Percentiles rank a stretch among this genome's conserved stretches.
These are phyloP conservation scores for Salix udensis DNA, from an alignment of 345 rosid species.

Conservation along the genomic window DNA sequence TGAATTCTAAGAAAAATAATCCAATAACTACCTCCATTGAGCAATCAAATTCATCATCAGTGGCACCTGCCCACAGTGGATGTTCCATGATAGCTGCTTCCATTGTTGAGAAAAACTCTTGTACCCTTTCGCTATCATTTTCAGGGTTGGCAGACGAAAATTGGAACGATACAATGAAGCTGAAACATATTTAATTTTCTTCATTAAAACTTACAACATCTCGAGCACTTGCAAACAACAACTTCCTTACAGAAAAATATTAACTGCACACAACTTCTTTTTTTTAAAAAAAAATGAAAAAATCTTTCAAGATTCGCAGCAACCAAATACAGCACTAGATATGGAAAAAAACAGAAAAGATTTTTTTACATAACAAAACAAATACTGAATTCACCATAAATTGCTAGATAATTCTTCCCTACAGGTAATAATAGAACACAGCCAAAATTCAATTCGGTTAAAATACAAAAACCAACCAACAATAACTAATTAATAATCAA, in stretches of 20 bases:
- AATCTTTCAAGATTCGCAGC: neutral
- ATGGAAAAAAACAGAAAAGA: no score
- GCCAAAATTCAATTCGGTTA: neutral
- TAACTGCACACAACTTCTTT: neutral
- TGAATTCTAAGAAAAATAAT: neutral
- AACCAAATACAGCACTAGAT: no score
- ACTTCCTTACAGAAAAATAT: neutral
- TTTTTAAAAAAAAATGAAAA: no score
- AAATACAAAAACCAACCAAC: neutral
- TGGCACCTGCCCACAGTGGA: constrained; percentile 46
- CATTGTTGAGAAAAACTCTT: constrained; percentile 46
- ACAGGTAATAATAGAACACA: neutral
- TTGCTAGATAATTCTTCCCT: no score
- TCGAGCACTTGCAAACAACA: neutral
- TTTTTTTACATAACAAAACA: no score
- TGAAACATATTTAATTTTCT: constrained; percentile 20
- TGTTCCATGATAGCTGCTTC: constrained; percentile 49
- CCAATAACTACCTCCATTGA: constrained; percentile 39
- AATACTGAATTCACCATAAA: no score
- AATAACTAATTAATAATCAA: neutral
- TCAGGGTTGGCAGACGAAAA: constrained; percentile 47
- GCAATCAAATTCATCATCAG: constrained; percentile 42
- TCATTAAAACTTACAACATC: neutral
- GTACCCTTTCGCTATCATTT: constrained; percentile 48
- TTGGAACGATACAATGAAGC: constrained; percentile 58